phyloP scores from a whole-genome alignment of 768 basidiomycete genomes.

The Psilocybe sp. region DNA sequence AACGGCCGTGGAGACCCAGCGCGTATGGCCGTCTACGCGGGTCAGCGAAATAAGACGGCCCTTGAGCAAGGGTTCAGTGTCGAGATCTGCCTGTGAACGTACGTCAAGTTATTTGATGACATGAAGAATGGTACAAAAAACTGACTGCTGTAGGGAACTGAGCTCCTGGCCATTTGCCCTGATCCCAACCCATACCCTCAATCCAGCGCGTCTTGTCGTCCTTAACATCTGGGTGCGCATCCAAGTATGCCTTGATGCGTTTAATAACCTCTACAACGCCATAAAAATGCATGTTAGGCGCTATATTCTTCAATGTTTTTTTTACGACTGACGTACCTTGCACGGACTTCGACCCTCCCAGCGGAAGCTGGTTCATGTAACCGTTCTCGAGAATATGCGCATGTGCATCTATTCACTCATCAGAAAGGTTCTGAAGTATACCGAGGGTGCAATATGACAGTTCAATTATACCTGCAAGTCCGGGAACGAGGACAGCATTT shows the following conservation, averaged over 20 bases:
- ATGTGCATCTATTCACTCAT: constrained; percentile 58
- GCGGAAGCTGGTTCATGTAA: constrained; percentile 60
- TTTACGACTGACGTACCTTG: constrained; percentile 42
- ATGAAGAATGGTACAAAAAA: background rate
- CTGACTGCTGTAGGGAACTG: constrained; percentile 73
- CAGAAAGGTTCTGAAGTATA: too few species aligned
- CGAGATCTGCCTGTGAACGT: constrained; percentile 61
- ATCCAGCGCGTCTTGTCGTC: constrained; percentile 66
- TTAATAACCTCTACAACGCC: constrained; percentile 54
- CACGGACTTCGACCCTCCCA: constrained; percentile 56
- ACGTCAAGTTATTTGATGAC: background rate
- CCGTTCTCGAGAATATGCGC: constrained; percentile 79
- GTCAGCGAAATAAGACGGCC: constrained; percentile 70
- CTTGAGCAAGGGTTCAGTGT: constrained; percentile 60
- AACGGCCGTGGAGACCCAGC: constrained; percentile 80
- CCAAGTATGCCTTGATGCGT: constrained; percentile 57
- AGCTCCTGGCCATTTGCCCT: constrained; percentile 68
- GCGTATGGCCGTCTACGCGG: constrained; percentile 82
- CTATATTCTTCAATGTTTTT: background rate
- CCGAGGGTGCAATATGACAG: too few species aligned
- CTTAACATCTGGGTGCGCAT: constrained; percentile 51
- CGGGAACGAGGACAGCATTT: too few species aligned
- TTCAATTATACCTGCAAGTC: too few species aligned
- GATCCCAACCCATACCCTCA: constrained; percentile 91
- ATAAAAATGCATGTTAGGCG: background rate